phyloP scores from a whole-genome alignment of 2,329 filamentous ascomycete genomes.

The Ceratocystiopsis minuta region DNA sequence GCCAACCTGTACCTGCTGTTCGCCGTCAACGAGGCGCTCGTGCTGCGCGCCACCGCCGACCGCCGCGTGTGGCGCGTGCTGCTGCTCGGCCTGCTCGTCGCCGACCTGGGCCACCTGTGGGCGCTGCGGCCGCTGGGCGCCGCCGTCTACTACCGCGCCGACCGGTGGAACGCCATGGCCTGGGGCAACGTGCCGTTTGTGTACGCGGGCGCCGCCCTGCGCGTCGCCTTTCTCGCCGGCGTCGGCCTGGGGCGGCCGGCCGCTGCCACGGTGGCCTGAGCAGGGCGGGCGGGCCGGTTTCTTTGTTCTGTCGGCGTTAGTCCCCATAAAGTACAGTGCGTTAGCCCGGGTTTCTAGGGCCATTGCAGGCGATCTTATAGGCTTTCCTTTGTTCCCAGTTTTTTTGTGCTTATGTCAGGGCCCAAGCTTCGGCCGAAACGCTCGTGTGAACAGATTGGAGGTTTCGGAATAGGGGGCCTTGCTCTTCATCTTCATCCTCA shows the following conservation, averaged over 20 bases:
- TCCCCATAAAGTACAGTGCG: no score
- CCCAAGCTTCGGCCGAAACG: no score
- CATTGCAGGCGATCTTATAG: no score
- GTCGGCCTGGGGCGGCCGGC: slow-evolving; percentile 25
- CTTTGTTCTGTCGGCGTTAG: no score
- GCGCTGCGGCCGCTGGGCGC: slow-evolving; percentile 41
- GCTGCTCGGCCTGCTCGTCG: slow-evolving; percentile 48
- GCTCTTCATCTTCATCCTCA: no score
- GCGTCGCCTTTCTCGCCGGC: slow-evolving; percentile 39
- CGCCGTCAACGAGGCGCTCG: slow-evolving; percentile 57
- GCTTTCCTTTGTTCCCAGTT: no score
- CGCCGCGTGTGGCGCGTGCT: slow-evolving; percentile 52
- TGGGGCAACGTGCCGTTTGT: slow-evolving; percentile 55
- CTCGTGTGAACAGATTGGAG: no score
- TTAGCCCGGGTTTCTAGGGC: no score
- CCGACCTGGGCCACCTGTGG: slow-evolving; percentile 62
- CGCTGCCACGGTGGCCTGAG: no score
- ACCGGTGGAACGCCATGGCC: slow-evolving; percentile 47
- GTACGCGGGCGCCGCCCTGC: slow-evolving; percentile 43
- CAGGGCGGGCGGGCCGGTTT: no score
- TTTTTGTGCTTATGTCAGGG: no score
- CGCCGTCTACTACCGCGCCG: slow-evolving; percentile 44
- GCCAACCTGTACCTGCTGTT: slow-evolving; percentile 66
- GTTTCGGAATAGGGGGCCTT: no score
- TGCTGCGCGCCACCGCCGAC: slow-evolving; percentile 52